Conservation (phyloP, 2,329 filamentous ascomycete genomes). For the Alternaria brassicicola region DNA sequence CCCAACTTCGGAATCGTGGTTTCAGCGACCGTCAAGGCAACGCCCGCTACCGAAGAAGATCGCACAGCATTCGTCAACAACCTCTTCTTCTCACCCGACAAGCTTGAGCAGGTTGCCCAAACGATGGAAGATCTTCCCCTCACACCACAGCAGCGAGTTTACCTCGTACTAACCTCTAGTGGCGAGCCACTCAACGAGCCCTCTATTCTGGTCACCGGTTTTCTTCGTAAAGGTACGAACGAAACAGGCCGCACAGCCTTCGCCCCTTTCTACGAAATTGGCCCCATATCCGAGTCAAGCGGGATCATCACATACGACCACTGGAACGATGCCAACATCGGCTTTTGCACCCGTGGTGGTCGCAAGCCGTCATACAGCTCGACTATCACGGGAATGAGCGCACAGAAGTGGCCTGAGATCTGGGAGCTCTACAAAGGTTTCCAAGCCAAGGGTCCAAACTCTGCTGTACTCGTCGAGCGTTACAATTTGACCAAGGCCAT, state of each 20-base stretch:
- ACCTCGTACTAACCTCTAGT: slow-evolving; percentile 42
- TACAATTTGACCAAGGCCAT: slow-evolving; percentile 47
- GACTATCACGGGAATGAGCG: slow-evolving; percentile 43
- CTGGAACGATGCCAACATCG: slow-evolving; percentile 51
- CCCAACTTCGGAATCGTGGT: slow-evolving; percentile 46
- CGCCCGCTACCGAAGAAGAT: slow-evolving; percentile 31
- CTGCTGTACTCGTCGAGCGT: slow-evolving; percentile 43
- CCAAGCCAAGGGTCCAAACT: slow-evolving; percentile 43
- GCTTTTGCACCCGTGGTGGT: slow-evolving; percentile 47
- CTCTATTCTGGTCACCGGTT: slow-evolving; percentile 37
- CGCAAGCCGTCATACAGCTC: slow-evolving; percentile 51
- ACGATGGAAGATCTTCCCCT: slow-evolving; percentile 48
- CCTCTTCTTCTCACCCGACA: slow-evolving; percentile 33
- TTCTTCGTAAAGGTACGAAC: slow-evolving; percentile 44
- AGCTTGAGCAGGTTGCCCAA: slow-evolving; percentile 44
- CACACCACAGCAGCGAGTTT: slow-evolving; percentile 45
- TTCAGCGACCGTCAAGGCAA: slow-evolving; percentile 48
- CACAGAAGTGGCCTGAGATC: slow-evolving; percentile 48
- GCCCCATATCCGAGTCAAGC: slow-evolving; percentile 26
- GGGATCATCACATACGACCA: slow-evolving; percentile 43
- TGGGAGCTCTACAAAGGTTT: slow-evolving; percentile 51
- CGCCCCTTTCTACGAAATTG: slow-evolving; percentile 45
- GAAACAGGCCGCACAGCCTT: slow-evolving; percentile 43
- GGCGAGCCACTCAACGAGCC: slow-evolving; percentile 30
- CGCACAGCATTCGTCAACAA: slow-evolving; percentile 34